These are phyloP conservation scores for maize (Zea mays) DNA, from an alignment of 176 grass and related monocot genomes.

Conservation along the genomic window DNA sequence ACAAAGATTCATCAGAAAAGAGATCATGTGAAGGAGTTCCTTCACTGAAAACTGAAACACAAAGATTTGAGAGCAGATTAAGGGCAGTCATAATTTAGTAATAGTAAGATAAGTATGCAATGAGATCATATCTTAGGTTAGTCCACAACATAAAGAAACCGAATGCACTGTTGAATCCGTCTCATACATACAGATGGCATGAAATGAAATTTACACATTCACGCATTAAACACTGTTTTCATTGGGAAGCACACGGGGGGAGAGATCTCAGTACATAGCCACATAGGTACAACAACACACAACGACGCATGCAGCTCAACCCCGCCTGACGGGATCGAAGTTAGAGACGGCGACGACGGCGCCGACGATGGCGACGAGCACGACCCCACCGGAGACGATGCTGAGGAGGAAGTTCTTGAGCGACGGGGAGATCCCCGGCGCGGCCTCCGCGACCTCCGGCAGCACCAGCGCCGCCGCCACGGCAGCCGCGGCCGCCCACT, in stretches of 20 bases:
- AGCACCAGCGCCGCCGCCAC: background rate
- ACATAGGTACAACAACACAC: background rate
- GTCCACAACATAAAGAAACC: background rate
- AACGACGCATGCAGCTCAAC: background rate
- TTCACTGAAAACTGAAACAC: constrained; percentile 17
- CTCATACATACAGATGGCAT: too few species aligned
- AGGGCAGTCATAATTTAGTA: background rate
- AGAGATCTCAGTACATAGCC: background rate
- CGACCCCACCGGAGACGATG: background rate
- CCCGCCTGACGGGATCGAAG: background rate
- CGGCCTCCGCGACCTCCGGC: background rate
- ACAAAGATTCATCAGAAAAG: too few species aligned
- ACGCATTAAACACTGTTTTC: background rate
- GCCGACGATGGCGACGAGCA: background rate
- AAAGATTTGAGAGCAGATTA: background rate
- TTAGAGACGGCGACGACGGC: background rate
- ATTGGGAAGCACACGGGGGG: background rate
- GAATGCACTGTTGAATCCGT: background rate
- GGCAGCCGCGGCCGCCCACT: background rate
- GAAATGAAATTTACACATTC: background rate
- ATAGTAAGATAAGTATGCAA: background rate
- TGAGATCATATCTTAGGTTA: too few species aligned
- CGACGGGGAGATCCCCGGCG: background rate
- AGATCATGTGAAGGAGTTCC: background rate
- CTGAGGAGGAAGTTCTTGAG: constrained; percentile 3